Percentiles rank a stretch among this genome's conserved stretches.
Evolutionary conservation across 2,329 filamentous ascomycete species (phyloP).

Genomic region (Bretziella fagacearum): DNA sequence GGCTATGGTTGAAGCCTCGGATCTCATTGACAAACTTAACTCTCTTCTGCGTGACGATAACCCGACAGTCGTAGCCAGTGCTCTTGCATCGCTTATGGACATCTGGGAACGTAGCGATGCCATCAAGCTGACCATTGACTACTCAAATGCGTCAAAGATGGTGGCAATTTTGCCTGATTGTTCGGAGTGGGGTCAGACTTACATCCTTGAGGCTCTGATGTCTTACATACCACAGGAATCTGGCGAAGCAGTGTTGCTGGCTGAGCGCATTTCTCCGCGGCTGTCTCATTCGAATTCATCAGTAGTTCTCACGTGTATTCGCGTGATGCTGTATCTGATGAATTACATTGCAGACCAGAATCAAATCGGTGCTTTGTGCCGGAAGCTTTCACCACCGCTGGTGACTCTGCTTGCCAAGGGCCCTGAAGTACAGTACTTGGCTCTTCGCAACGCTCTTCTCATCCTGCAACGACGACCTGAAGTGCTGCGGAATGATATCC

Average conservation of each 20-base stretch:
- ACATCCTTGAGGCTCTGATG: conserved; percentile 94
- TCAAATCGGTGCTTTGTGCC: conserved; percentile 69
- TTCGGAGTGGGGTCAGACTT: conserved; percentile 98
- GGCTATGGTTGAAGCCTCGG: conserved; percentile 73
- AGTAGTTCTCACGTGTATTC: conserved; percentile 87
- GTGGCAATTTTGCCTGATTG: conserved; percentile 92
- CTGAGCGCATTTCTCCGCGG: conserved; percentile 86
- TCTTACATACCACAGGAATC: conserved; percentile 91
- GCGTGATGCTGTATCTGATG: conserved; percentile 93
- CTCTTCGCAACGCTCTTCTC: conserved; percentile 78
- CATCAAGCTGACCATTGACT: conserved; percentile 96
- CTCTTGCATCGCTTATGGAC: conserved; percentile 79
- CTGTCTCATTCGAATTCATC: conserved; percentile 94
- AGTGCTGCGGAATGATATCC: conserved; percentile 86
- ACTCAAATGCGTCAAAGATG: conserved; percentile 93
- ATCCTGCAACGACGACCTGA: conserved; percentile 88
- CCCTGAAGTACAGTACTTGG: conserved; percentile 95
- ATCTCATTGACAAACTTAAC: conserved; percentile 85
- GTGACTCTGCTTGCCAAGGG: conserved; percentile 92
- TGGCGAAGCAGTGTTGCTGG: conserved; percentile 70
- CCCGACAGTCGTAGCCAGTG: conserved; percentile 89
- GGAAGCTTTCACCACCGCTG: conserved; percentile 84
- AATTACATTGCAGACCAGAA: conserved; percentile 94
- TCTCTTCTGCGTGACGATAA: conserved; percentile 85
- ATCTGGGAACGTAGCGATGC: conserved; percentile 97